Base-by-base conservation (phyloP, 2,329 filamentous ascomycete species). In the Talaromyces sp. region DNA sequence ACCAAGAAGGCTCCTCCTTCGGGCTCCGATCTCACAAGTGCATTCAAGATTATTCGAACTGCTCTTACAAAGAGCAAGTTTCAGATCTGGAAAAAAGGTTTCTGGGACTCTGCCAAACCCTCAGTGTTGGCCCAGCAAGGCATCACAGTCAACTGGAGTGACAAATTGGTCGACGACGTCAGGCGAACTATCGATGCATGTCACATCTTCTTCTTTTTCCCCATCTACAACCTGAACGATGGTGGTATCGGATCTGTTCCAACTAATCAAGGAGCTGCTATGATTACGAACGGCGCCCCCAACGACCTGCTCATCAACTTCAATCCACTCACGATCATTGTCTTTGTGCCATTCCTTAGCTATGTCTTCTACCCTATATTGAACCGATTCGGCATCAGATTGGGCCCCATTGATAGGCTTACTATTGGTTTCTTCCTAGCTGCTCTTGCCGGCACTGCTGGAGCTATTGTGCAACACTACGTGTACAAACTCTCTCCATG, bases 251-350 rank as follows among this genome's bases (percentile, higher is more conserved):
- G 81, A 15, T 72, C 72, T 4, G 73, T 81, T 0, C 73, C 77
- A 17, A 78, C 69, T 46, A 81, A 77, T 67, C 68, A 81, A 66
- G 76, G 72, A 10, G 80, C 78, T 11, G 77, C 78, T 62, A 68
- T 82, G 68, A 70, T 68, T 5, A 81, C 78, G 9, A 73, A 80
- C 54, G 79, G 78, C 28, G 77, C 77, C 1, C 79, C 79, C 43
- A 81, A 81, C 63, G 79, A 81, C 56, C 67, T 81, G 9, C 71
- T 81, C 37, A 69, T 61, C 63, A 81, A 81, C 69, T 80, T 81
- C 67, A 81, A 81, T 67, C 70, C 78, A 1, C 65, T 81, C 7
- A 77, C 75, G 52, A 80, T 81, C 63, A 80, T 81, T 51, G 62
- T 73, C 37, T 66, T 72, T 25, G 71, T 77, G 0, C 79, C 79